Conservation (phyloP, 2,329 filamentous ascomycete species). For the Cytospora leucostoma region DNA sequence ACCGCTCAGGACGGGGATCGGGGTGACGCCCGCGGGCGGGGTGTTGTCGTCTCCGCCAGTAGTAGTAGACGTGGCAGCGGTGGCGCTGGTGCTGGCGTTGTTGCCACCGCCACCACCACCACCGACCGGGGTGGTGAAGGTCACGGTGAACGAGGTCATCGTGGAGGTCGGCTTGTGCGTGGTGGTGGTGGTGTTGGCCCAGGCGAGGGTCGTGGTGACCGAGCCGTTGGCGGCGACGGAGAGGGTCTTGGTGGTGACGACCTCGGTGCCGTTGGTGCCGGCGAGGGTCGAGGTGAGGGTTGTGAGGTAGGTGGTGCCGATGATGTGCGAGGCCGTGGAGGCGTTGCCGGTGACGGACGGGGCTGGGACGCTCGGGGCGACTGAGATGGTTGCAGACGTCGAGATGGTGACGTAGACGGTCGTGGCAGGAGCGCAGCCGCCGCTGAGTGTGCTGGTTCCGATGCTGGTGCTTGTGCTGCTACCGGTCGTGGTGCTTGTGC, state of each 20-base stretch:
- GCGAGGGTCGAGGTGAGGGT: slow-evolving; percentile 20
- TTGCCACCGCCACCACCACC: no score
- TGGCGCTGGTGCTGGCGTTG: slow-evolving; percentile 29
- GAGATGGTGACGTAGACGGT: slow-evolving; percentile 20
- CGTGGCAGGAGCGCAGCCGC: slow-evolving; percentile 8
- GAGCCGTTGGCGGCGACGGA: slow-evolving; percentile 17
- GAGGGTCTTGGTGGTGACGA: slow-evolving; percentile 20
- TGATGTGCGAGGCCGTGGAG: slow-evolving; percentile 15
- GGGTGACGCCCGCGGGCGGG: slow-evolving; percentile 26
- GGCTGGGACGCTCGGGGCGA: slow-evolving; percentile 9
- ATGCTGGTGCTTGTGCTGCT: background rate
- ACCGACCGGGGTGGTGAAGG: slow-evolving; percentile 33
- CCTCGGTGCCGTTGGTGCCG: slow-evolving; percentile 12
- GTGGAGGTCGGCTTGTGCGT: background rate
- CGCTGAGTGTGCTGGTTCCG: background rate
- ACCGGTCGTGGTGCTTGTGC: background rate
- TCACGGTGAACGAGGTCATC: background rate
- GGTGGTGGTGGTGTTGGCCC: slow-evolving; percentile 31
- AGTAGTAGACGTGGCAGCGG: slow-evolving; percentile 22
- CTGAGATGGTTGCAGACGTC: slow-evolving; percentile 6
- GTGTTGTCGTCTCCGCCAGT: slow-evolving; percentile 25
- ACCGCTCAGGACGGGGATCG: slow-evolving; percentile 36
- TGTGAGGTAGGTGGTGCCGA: slow-evolving; percentile 19
- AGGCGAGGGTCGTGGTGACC: slow-evolving; percentile 24
- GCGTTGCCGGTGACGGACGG: background rate